phyloP scores from a whole-genome alignment of 257 asterid genomes.

The Scutellaria barbata region DNA sequence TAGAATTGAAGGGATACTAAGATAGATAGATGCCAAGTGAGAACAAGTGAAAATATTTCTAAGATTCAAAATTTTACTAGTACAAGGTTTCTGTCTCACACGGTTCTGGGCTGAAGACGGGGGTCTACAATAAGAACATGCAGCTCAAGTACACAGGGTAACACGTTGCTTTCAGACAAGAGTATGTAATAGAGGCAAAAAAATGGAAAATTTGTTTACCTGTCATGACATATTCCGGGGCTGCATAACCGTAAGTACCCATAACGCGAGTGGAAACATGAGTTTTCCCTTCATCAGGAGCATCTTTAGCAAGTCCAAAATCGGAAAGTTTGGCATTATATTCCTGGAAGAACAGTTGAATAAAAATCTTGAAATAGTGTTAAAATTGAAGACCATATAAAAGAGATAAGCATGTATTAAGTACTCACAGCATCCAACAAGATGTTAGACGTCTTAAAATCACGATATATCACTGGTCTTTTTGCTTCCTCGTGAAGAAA shows the following conservation, averaged over 20 bases:
- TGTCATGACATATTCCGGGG: conserved; percentile 71
- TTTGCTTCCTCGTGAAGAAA: conserved; percentile 69
- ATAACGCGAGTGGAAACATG: conserved; percentile 67
- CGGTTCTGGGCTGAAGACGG: too few species aligned
- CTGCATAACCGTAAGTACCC: conserved; percentile 71
- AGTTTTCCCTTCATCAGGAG: conserved; percentile 73
- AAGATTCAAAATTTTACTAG: too few species aligned
- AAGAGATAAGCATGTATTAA: background rate
- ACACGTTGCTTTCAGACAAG: background rate
- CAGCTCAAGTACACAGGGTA: background rate
- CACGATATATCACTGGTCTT: conserved; percentile 62
- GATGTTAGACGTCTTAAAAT: conserved; percentile 69
- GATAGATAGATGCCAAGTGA: too few species aligned
- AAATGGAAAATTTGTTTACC: conserved; percentile 33
- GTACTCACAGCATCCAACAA: conserved; percentile 61
- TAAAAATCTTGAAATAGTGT: background rate
- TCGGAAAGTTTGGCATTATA: conserved; percentile 72
- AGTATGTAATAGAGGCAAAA: background rate
- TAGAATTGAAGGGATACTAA: too few species aligned
- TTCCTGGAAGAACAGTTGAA: conserved; percentile 46
- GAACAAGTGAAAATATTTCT: too few species aligned
- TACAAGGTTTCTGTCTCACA: too few species aligned
- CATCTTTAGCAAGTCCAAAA: conserved; percentile 76
- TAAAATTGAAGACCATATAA: background rate
- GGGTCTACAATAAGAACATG: background rate